A percentile compares a stretch with the other conserved stretches of the same genome.
These are phyloP conservation scores for Scheffersomyces parashehatae DNA, from an alignment of 1,139 yeast genomes.

Conservation along the genomic window DNA sequence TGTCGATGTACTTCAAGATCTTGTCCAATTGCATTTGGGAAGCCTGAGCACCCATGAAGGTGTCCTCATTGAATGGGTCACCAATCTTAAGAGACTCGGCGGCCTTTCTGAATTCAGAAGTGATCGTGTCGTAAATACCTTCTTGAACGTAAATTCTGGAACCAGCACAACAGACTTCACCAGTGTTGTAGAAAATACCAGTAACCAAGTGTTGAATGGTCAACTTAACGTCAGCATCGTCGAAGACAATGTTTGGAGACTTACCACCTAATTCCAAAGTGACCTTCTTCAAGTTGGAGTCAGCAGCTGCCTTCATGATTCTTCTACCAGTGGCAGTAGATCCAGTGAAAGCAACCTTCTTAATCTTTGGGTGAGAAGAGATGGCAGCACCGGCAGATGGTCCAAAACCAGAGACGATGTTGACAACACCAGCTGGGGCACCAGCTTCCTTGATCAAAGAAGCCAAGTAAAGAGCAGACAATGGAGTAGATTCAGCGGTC, in stretches of 20 bases:
- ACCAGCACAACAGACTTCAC: slow-evolving; percentile 89
- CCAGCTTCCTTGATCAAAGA: slow-evolving; percentile 30
- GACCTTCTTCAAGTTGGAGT: slow-evolving; percentile 32
- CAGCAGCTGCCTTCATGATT: slow-evolving; percentile 35
- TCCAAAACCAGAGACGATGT: slow-evolving; percentile 35
- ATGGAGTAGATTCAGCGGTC: slow-evolving; percentile 37
- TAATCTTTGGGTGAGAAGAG: slow-evolving; percentile 30
- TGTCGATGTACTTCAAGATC: slow-evolving; percentile 69
- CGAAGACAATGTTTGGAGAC: slow-evolving; percentile 32
- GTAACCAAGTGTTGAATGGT: slow-evolving; percentile 61
- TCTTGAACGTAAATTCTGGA: slow-evolving; percentile 81
- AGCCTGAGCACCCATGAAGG: slow-evolving; percentile 87
- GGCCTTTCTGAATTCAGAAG: slow-evolving; percentile 59
- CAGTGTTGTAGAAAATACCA: slow-evolving; percentile 79
- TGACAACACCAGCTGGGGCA: slow-evolving; percentile 35
- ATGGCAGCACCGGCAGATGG: slow-evolving; percentile 33
- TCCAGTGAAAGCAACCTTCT: slow-evolving; percentile 39
- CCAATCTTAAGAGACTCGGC: slow-evolving; percentile 64
- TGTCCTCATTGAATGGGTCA: slow-evolving; percentile 69
- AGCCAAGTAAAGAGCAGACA: slow-evolving; percentile 34
- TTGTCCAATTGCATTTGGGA: slow-evolving; percentile 73
- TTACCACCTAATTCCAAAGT: slow-evolving; percentile 39
- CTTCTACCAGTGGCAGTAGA: slow-evolving; percentile 36
- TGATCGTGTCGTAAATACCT: slow-evolving; percentile 66
- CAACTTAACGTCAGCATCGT: slow-evolving; percentile 28